A percentile compares a stretch with the other conserved stretches of the same genome.
Conservation (phyloP, 176 grass and related monocot genomes). For the Alloteropsis semialata region DNA sequence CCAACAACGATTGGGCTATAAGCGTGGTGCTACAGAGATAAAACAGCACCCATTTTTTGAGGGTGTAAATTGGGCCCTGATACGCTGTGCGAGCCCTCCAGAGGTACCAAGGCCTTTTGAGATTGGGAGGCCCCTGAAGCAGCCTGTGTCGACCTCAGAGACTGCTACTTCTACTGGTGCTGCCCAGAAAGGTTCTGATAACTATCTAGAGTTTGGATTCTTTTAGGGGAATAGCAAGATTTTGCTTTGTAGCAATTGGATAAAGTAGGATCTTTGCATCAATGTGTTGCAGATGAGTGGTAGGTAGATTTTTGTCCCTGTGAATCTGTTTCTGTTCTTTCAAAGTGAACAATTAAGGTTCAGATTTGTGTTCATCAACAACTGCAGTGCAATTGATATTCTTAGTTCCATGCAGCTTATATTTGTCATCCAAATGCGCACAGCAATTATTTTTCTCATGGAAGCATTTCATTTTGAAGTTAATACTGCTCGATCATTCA, state of each 20-base stretch:
- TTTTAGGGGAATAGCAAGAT: conserved; percentile 42
- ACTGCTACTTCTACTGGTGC: conserved; percentile 16
- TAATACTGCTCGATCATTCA: neutral
- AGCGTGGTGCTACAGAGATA: conserved; percentile 86
- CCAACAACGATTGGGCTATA: conserved; percentile 62
- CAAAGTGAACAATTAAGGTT: conserved; percentile 12
- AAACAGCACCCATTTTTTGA: conserved; percentile 93
- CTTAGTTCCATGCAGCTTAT: neutral
- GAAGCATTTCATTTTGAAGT: neutral
- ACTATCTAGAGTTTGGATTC: conserved; percentile 88
- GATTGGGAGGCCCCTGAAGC: conserved; percentile 41
- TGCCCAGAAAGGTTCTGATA: conserved; percentile 56
- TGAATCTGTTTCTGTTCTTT: conserved; percentile 28
- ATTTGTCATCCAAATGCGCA: neutral
- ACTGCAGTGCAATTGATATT: conserved; percentile 23
- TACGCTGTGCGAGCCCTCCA: conserved; percentile 83
- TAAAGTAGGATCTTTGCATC: conserved; percentile 1
- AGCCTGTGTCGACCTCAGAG: conserved; percentile 7
- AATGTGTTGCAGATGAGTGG: conserved; percentile 21
- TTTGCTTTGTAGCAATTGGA: conserved; percentile 22
- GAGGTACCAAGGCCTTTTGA: conserved; percentile 70
- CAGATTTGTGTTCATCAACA: conserved; percentile 28
- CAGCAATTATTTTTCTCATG: neutral
- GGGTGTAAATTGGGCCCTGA: conserved; percentile 86
- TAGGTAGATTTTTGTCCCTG: conserved; percentile 28